Evolutionary conservation across 306 rosid species (phyloP).

Genomic region (Malus orientalis): DNA sequence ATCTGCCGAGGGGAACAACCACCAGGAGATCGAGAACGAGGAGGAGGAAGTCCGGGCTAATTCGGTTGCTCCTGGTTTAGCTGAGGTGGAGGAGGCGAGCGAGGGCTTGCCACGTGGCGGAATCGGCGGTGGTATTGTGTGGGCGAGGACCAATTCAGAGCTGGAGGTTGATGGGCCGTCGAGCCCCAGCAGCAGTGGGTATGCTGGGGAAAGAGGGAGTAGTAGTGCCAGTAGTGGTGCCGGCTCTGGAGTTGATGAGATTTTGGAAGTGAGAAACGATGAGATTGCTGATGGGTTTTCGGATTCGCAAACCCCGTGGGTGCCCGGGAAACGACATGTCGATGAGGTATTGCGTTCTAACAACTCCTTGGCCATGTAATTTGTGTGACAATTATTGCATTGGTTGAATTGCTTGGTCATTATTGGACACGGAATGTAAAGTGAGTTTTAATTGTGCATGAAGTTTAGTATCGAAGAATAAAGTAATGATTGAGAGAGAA

Average conservation of each 20-base stretch:
- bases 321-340: constrained; percentile 48
- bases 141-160: constrained; percentile 57
- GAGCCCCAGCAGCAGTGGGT: constrained; percentile 82
- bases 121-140: constrained; percentile 9
- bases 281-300: constrained; percentile 28
- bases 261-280: constrained; percentile 34
- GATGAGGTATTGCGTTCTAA: constrained; percentile 53
- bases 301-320: constrained; percentile 42
- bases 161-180: constrained; percentile 36
- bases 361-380: neutral
- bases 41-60: constrained; percentile 17
- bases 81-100: constrained; percentile 4
- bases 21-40: constrained; percentile 7
- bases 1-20: constrained; percentile 15
- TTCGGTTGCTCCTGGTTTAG: constrained; percentile 3
- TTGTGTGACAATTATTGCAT: neutral
- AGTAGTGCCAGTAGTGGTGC: constrained; percentile 45
- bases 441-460: neutral
- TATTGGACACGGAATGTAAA: neutral
- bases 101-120: constrained; percentile 20
- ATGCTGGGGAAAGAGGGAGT: constrained; percentile 80
- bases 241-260: constrained; percentile 35
- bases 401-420: neutral
- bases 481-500: neutral
- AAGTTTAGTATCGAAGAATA: neutral